Base-by-base conservation (phyloP, 2,329 filamentous ascomycete species). In the Nakataea oryzae region DNA sequence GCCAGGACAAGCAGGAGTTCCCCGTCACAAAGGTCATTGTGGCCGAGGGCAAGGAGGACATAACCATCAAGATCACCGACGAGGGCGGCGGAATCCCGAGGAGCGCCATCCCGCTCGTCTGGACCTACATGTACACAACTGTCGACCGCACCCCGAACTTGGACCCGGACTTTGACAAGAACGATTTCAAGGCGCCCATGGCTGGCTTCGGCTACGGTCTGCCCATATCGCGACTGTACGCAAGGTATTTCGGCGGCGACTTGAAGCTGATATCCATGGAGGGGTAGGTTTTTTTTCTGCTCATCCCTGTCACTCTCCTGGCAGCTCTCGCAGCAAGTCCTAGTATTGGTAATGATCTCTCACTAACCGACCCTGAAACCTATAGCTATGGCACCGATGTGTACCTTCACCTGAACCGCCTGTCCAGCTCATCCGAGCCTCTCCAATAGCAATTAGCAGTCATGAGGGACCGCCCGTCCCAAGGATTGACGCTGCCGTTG, bases 91-190 rank as follows among this genome's bases (percentile, higher is more conserved):
- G 95, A 65, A 97, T 99, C 61, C 92, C 95, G 0, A 82, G 95
- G 70, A 96, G 90, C 69, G 86, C 91, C 61, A 97, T 99, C 66
- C 95, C 95, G 6, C 82, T 99, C 17, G 95, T 97, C n/a, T 99
- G 95, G 95, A 99, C 95, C 14, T 99, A 99, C 75, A 99, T 97
- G 95, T 99, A 99, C 75, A 99, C 95, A 47, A 99, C 95, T 2
- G 95, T 99, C 66, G 95, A 97, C 74, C 87, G 93, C 69, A 97
- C 95, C 27, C 95, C 95, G 17, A 96, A 87, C 71, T 79, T 99
- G 65, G 95, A 99, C 72, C 95, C 95, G 0, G 93, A 97, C 73
- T 99, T 97, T 74, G 93, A 99, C 76, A 96, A 97, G 79, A 96
- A 88, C 76, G 95, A 99, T 74, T 99, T 99, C 81, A 97, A 99